Base-by-base conservation (phyloP, 768 basidiomycete species). In the Phanerodontia chrysosporium region DNA sequence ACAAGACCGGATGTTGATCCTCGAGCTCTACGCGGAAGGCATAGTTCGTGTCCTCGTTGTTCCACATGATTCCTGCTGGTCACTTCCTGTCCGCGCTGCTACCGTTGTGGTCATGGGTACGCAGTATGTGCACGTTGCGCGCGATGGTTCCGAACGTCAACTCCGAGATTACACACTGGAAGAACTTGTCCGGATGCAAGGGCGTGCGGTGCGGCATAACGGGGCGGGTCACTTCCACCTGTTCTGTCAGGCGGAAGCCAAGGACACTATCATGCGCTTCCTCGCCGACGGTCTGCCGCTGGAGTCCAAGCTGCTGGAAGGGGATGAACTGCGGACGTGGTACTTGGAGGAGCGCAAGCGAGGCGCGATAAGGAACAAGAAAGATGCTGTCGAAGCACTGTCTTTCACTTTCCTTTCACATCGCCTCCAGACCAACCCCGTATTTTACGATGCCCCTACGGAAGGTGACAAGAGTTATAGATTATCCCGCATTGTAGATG, bases 131-230 rank as follows among this genome's bases (percentile, higher is more conserved):
- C 76, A 83, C 57, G 64, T 78, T 7, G 75, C 78, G 42, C 72
- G 69, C 36, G 77, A 75, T 55, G 78, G 74, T 14, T 68, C 76
- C 9, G 84, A 87, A 60, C 83, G 89, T 24, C 86, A 89, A 65
- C 69, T 96, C 51, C 80, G 80, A 45, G 93, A 95, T 69, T 98
- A 98, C 71, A 76, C 76, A 0, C 74, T 96, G 36, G 78, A 83
- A 21, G 95, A 98, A 65, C 73, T 99, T 35, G 85, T 90, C 52
- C 86, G 84, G 58, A 98, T 99, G 95, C 95, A 98, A 72, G 84
- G 91, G 56, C 83, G 85, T 30, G 95, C 95, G 3, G 81, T 93
- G 13, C 81, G 80, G 56, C 76, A 74, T 39, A 73, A 73, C 53
- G 68, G 68, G 25, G 65, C 78, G 1, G 89, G 92, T 0, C 79